A percentile compares a stretch with the other conserved stretches of the same genome.
phyloP scores from a whole-genome alignment of 1,139 yeast genomes.

The Starmera stellimalicola region DNA sequence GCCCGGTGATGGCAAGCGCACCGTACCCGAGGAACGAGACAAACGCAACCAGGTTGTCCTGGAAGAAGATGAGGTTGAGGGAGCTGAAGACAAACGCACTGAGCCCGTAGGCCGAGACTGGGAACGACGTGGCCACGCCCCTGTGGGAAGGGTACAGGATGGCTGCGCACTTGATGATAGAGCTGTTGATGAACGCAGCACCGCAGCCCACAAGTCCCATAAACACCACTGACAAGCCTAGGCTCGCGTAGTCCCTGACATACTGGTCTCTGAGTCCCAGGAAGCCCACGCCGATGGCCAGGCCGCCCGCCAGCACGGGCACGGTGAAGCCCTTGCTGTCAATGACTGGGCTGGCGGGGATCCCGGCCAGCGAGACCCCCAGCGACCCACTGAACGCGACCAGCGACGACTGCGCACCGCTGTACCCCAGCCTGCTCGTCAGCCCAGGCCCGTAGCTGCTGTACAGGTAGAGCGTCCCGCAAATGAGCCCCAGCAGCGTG shows the following conservation, averaged over 20 bases:
- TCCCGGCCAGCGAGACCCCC: conserved; percentile 46
- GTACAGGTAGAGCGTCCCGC: conserved; percentile 34
- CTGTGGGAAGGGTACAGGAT: conserved; percentile 44
- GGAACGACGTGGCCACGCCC: conserved; percentile 53
- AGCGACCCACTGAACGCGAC: conserved; percentile 46
- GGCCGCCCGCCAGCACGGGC: conserved; percentile 36
- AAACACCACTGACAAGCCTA: conserved; percentile 28
- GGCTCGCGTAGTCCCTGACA: conserved; percentile 24
- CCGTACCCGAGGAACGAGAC: conserved; percentile 38
- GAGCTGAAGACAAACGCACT: conserved; percentile 50
- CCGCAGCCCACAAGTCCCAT: conserved; percentile 42
- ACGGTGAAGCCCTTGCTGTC: conserved; percentile 40
- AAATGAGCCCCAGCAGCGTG: conserved; percentile 38
- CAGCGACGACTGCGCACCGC: conserved; percentile 42
- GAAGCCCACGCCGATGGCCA: conserved; percentile 35
- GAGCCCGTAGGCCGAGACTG: conserved; percentile 49
- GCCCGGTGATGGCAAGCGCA: conserved; percentile 27
- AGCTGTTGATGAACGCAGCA: conserved; percentile 42
- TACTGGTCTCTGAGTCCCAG: conserved; percentile 38
- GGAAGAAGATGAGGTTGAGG: conserved; percentile 36
- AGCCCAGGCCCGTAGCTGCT: conserved; percentile 54
- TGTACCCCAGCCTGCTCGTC: conserved; percentile 36
- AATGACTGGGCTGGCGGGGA: conserved; percentile 41
- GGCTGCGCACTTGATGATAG: conserved; percentile 51
- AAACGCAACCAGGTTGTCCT: conserved; percentile 42